These are phyloP conservation scores for Pseudogymnoascus sp. DNA, from an alignment of 2,329 filamentous ascomycete genomes.

Conservation along the genomic window DNA sequence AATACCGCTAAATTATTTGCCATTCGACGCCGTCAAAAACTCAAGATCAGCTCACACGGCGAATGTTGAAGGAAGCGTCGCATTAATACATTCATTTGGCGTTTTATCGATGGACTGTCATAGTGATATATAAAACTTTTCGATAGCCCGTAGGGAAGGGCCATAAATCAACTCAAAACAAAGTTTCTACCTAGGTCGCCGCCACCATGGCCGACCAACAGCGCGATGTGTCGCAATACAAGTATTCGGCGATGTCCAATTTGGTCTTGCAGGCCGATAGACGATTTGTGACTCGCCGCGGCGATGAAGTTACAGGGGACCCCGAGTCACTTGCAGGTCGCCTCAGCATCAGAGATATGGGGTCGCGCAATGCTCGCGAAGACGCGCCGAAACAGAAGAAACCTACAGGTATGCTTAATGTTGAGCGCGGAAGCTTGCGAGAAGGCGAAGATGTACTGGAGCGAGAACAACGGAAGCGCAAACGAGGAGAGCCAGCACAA, in stretches of 20 bases:
- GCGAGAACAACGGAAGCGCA: conserved; percentile 78
- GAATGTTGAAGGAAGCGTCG: conserved; percentile 6
- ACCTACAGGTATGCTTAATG: conserved; percentile 52
- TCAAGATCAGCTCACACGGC: conserved; percentile 1
- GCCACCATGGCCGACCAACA: conserved; percentile 61
- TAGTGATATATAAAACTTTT: conserved; percentile 10
- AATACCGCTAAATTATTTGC: conserved; percentile 12
- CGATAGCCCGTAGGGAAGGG: conserved; percentile 9
- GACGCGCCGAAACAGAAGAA: conserved; percentile 69
- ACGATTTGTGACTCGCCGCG: conserved; percentile 84
- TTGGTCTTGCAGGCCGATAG: conserved; percentile 99
- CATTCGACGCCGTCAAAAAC: conserved; percentile 4
- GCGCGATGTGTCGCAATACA: conserved; percentile 89
- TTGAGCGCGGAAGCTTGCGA: conserved; percentile 65
- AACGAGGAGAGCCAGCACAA: conserved; percentile 62
- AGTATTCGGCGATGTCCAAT: conserved; percentile 99
- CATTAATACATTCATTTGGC: conserved; percentile 11
- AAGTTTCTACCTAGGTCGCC: conserved; percentile 11
- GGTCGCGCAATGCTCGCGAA: conserved; percentile 70
- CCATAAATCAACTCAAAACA: conserved; percentile 6
- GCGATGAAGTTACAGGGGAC: conserved; percentile 92
- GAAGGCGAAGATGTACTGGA: conserved; percentile 79
- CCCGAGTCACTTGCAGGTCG: conserved; percentile 94
- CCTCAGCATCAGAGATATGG: conserved; percentile 92
- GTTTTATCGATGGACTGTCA: conserved; percentile 4